Base-by-base conservation (phyloP, 305 asterid species). In the Fraxinus floribunda region DNA sequence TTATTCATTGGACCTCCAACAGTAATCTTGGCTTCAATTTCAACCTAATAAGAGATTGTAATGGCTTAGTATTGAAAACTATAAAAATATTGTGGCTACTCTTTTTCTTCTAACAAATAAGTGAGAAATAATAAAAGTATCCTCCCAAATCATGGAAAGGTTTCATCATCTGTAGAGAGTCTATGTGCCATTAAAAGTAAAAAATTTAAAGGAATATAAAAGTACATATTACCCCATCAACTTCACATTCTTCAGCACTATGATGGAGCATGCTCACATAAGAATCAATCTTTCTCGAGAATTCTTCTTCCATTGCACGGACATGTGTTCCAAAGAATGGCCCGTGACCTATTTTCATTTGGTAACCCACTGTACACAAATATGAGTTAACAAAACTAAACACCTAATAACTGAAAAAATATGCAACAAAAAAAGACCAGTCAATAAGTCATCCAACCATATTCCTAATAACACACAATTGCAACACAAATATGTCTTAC, bases 301-400 rank as follows among this genome's bases (percentile, higher is more conserved):
- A 93, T 76, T 89, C 90, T 86, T 89, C 93, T 88, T 90, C 90
- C 82, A 93, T 87, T 44, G 92, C 92, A 64, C 90, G 93, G 66
- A 84, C 72, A 4, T 90, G 89, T 18, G 92, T 83, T 29, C 95
- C 95, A 16, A 88, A 83, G 66, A 91, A 89, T 60, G 94, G 87
- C 80, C 81, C 85, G 1, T 86, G 84, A 24, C 86, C 87, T 87
- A 90, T 87, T 86, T 88, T 89, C 88, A 93, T 90, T 80, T 89
- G 92, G 78, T 90, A 93, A n/a, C 97, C 97, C 95, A 93, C 96
- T 93, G 88, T 41, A 24, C 82, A 79, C 39, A 86, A n/a, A 84
- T 74, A 49, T 74, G 55, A 57, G 49, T 77, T 76, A 73, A 75
- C 15, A 20, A 38, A 80, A 64, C 74, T 39, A 11, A 24, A 7